Base-by-base conservation (phyloP, 768 basidiomycete genomes). In the Dendrothele bispora region DNA sequence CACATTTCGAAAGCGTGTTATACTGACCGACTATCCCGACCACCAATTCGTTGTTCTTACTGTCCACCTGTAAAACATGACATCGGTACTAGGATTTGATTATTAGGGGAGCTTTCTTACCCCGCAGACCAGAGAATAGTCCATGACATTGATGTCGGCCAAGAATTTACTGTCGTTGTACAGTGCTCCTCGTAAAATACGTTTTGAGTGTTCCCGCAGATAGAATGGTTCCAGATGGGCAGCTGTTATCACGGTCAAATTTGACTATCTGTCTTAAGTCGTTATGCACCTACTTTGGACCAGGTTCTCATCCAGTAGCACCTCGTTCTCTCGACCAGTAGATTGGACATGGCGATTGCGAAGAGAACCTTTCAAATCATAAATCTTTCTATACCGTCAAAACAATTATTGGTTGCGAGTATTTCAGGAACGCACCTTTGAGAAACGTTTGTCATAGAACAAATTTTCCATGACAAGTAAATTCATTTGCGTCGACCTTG, bases 391-490 rank as follows among this genome's bases (percentile, higher is more conserved):
- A 24, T 15, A 35, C 22, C 24, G 35, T 46, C 30, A 25, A 37
- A 3, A 7, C 2, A 48, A 39, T 5, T 27, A 4, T 6, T 49
- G 15, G 15, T 18, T 29, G n/a, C n/a, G n/a, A n/a, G n/a, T n/a
- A n/a, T n/a, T n/a, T n/a, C n/a, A n/a, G n/a, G n/a, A n/a, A n/a
- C 52, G n/a, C 58, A 91, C 92, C 77, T 88, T 91, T 3, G 87
- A 84, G 59, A 98, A 95, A 10, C 87, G 82, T 46, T 91, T 80
- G 53, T 95, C 91, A 64, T 97, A 95, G 62, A 98, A 97, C 8
- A 95, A 72, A 58, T 95, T 99, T 68, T 99, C 97, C 95, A 98
- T 98, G 40, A 99, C 91, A 29, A 98, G 71, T 18, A 99, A 73
- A 59, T 97, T 97, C 91, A 98, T 95, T 55, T 94, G 83, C 6